Evolutionary conservation across 1,139 yeast genomes (phyloP), one percentile per base, ranked within the genome.

Genomic region (Candida sojae): DNA sequence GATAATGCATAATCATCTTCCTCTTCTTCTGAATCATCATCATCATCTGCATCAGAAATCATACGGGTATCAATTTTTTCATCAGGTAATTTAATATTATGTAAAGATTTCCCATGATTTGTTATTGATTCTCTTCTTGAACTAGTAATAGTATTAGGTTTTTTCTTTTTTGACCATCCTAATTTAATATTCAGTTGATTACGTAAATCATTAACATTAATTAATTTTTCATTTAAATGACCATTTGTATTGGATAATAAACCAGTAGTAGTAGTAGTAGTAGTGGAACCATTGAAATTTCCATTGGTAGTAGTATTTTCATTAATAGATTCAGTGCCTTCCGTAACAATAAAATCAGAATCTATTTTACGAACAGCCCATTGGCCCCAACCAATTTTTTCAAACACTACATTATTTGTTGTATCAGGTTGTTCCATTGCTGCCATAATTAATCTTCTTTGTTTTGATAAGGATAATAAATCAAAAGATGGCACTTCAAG

Each of bases 341-440:
- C 78, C 25, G 77, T 73, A 31, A 73, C 77, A 50, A 83, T 82
- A 49, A 68, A 69, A 51, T 76, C 82, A 8, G 78, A 65, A 45
- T 76, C 79, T 12, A 79, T 81, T 44, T 75, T 70, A 51, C 84
- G 77, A 6, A 92, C 96, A 28, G 92, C 90, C 98, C 98, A 92
- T 62, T 93, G 95, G 50, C 98, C 98, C 98, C 98, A 92, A 26
- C 97, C 97, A 38, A 91, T 91, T 70, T 92, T 92, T 60, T 90
- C 96, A 70, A 92, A 92, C 17, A 87, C 82, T 37, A 84, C 83
- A 49, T 77, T 75, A 49, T 85, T 81, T 28, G 73, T 75, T 5
- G 80, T 70, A 62, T 85, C 95, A 2, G 62, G 59, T 53, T 73
- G 79, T 59, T 90, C 97, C 71, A 92, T 80, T 35, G 93, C 96